These are phyloP conservation scores for Oryza coarctata DNA, from an alignment of 176 grass and related monocot species.

Conservation along the genomic window DNA sequence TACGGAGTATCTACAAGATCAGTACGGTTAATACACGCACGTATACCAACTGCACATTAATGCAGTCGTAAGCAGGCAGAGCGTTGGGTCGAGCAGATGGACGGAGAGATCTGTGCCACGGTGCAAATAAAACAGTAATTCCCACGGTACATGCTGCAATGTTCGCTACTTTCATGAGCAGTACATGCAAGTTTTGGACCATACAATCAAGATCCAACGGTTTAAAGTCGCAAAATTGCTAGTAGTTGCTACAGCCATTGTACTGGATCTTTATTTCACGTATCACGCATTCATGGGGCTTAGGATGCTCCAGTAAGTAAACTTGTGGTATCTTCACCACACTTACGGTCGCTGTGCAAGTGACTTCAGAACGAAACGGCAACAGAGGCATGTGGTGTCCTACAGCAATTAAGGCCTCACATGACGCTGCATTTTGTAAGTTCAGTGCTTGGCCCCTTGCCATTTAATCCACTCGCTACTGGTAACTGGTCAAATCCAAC, in stretches of 20 bases:
- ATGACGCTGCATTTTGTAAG: slow-evolving; percentile 1
- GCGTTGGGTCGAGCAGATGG: too few relatives aligned
- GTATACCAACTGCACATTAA: background rate
- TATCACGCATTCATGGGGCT: background rate
- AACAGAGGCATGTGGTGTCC: background rate
- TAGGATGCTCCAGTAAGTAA: background rate
- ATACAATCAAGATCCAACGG: background rate
- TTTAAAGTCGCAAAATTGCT: background rate
- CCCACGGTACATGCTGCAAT: background rate
- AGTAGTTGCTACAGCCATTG: background rate
- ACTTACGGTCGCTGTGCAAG: background rate
- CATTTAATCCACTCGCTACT: background rate
- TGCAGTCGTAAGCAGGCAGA: too few relatives aligned
- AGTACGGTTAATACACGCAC: too few relatives aligned
- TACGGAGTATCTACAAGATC: too few relatives aligned
- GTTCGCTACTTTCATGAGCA: background rate
- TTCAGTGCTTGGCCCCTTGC: background rate
- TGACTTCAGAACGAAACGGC: background rate
- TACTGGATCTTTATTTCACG: too few relatives aligned
- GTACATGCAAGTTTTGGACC: background rate
- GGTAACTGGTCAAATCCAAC: background rate
- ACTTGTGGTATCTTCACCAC: background rate
- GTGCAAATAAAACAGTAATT: background rate
- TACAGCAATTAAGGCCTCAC: slow-evolving; percentile 25
- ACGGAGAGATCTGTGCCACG: too few relatives aligned